A percentile compares a stretch with the other conserved stretches of the same genome.
These are phyloP conservation scores for Sedum album DNA, from an alignment of 164 flowering plant genomes.

Conservation along the genomic window DNA sequence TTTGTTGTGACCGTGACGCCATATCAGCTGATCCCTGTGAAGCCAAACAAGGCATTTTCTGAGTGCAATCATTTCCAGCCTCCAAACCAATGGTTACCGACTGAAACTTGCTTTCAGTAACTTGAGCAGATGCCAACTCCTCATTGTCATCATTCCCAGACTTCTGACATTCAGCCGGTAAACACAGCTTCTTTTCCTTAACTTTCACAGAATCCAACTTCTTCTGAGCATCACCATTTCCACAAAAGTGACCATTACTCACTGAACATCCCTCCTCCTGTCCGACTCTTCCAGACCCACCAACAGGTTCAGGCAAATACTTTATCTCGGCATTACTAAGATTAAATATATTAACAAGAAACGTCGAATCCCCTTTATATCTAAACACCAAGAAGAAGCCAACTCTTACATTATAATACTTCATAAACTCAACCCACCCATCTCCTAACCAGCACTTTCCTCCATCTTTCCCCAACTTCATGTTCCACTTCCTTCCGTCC, in stretches of 20 bases:
- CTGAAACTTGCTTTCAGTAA: background rate
- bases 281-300: background rate
- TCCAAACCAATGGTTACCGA: background rate
- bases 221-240: background rate
- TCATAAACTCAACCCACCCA: slow-evolving; percentile 5
- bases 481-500: slow-evolving; percentile 4
- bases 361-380: slow-evolving; percentile 1
- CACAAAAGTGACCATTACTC: background rate
- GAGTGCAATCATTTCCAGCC: background rate
- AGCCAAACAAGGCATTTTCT: background rate
- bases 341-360: background rate
- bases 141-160: background rate
- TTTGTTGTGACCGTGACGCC: background rate
- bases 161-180: background rate
- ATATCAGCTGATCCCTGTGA: background rate
- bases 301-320: background rate
- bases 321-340: slow-evolving; percentile 1
- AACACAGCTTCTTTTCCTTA: background rate
- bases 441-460: slow-evolving; percentile 6
- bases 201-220: background rate
- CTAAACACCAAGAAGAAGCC: background rate
- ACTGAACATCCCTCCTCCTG: background rate
- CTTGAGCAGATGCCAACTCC: background rate
- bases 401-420: background rate
- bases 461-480: background rate